These are phyloP conservation scores for Saussurea involucrata DNA, from an alignment of 129 eudicot species.

Conservation along the genomic window DNA sequence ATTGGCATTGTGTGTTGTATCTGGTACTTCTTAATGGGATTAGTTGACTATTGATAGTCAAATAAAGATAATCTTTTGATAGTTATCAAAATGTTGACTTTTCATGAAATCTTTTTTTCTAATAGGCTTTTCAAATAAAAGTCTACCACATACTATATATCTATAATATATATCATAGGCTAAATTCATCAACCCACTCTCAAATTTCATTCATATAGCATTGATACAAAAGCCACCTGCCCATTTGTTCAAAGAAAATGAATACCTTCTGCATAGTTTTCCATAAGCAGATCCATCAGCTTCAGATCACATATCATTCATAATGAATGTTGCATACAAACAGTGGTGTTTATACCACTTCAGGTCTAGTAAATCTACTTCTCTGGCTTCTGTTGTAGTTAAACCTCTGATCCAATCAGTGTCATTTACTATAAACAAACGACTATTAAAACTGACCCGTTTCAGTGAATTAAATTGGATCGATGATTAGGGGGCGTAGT, in stretches of 20 bases:
- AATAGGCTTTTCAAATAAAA: too few relatives aligned
- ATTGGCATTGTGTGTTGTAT: background rate
- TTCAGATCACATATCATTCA: background rate
- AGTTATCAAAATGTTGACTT: background rate
- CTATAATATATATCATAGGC: too few relatives aligned
- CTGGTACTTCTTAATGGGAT: background rate
- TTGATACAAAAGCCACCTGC: too few relatives aligned
- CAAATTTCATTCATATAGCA: too few relatives aligned
- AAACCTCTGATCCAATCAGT: background rate
- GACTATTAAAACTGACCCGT: background rate
- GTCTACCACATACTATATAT: too few relatives aligned
- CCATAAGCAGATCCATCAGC: background rate
- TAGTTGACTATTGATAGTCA: conserved; percentile 1
- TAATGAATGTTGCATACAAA: too few relatives aligned
- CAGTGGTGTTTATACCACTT: background rate
- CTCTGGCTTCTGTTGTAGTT: background rate
- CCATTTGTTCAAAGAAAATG: background rate
- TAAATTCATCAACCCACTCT: too few relatives aligned
- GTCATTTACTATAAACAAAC: too few relatives aligned
- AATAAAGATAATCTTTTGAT: background rate
- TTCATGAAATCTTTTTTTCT: background rate
- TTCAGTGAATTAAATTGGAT: background rate
- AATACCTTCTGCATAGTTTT: background rate
- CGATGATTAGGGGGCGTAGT: conserved; percentile 3
- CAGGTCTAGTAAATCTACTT: background rate